Base-by-base conservation (phyloP, 371 early-diverging fungal species). In the Rhizopus arrhizus region DNA sequence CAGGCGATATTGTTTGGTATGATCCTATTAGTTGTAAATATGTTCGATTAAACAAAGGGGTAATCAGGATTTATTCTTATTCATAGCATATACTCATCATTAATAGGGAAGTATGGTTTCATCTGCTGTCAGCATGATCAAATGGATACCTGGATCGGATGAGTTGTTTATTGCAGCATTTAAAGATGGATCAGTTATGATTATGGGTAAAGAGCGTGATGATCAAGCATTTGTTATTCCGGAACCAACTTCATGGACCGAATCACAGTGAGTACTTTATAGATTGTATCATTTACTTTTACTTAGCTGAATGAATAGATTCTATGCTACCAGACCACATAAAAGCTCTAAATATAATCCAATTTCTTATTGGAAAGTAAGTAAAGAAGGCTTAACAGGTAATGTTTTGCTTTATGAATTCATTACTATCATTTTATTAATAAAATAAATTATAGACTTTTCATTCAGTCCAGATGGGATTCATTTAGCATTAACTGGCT, bases 61-160 rank as follows among this genome's bases (percentile, higher is more conserved):
- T 63, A 52, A 42, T 32, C 68, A 48, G 2, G 28, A 9, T 28
- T 10, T 29, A 48, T 13, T 71, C 15, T 13, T 41, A 12, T 34
- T n/a, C 22, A 42, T 49, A 22, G 32, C 33, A 28, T 29, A 10
- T 6, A 8, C 8, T 28, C 41, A 22, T 38, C 28, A 28, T 15
- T 38, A 35, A 3, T 64, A 90, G 81, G 90, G 90, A 3, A 66
- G 81, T 42, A 83, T 92, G 64, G 87, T 91, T 54, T 74, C 75
- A 46, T 71, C 81, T 3, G 75, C 83, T 9, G 95, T 92, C 9
- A 88, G 88, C 0, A 85, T 82, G 75, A 83, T 96, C 12, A 86
- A 85, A 72, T 97, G 98, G 98, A 72, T 96, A 53, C 97, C 97
- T 1, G 92, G 89, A 2, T 92, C 94, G 0, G 94, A 94, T 52